Conservation (phyloP, 768 basidiomycete genomes). For the Mycena pura region DNA sequence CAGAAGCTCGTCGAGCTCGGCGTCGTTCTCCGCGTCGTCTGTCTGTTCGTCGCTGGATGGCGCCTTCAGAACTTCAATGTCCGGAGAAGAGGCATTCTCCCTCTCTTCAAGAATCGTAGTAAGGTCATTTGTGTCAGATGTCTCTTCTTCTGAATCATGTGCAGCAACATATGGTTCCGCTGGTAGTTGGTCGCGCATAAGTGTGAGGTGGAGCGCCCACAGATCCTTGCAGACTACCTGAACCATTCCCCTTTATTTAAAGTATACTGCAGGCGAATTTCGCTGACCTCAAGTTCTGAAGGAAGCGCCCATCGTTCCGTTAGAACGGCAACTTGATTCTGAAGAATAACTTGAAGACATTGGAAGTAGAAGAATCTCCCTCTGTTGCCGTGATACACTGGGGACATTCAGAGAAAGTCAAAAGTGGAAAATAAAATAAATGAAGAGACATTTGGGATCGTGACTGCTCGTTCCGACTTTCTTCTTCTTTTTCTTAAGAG, state of each 20-base stretch:
- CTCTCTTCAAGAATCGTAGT: constrained; percentile 3
- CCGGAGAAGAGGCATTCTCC: not conserved
- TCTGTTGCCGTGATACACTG: constrained; percentile 86
- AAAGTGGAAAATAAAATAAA: not conserved
- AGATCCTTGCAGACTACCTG: constrained; percentile 79
- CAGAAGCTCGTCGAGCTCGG: constrained; percentile 50
- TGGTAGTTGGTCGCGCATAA: constrained; percentile 64
- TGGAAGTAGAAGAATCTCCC: constrained; percentile 84
- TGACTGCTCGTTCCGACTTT: constrained; percentile 54
- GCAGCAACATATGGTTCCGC: constrained; percentile 62
- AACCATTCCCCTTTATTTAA: not conserved
- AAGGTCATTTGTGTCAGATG: constrained; percentile 13
- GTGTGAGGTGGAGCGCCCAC: constrained; percentile 78
- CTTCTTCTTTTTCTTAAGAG: constrained; percentile 63
- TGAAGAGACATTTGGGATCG: constrained; percentile 61
- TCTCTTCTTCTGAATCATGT: constrained; percentile 37
- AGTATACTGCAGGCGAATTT: not conserved
- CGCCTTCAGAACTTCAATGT: constrained; percentile 16
- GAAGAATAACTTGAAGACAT: constrained; percentile 80
- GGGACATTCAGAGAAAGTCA: not conserved
- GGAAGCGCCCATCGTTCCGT: constrained; percentile 73
- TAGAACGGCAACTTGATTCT: constrained; percentile 75
- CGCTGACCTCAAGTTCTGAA: constrained; percentile 74
- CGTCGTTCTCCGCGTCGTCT: constrained; percentile 34
- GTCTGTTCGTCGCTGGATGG: constrained; percentile 32